Conservation (phyloP, 106 monocot species). For the Amphibolis antarctica region DNA sequence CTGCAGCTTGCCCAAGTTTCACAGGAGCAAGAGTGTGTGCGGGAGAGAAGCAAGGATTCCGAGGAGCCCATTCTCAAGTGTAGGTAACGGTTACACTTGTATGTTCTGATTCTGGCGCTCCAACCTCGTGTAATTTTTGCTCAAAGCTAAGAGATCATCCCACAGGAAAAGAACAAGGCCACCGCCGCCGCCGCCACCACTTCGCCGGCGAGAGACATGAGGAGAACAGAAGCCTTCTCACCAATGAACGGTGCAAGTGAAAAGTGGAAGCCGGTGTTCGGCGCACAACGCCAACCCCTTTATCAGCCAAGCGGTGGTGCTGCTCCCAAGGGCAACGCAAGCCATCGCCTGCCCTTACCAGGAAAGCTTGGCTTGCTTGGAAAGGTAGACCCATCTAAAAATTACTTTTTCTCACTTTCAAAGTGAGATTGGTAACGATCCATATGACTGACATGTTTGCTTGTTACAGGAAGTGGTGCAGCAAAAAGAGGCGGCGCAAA, state of each 20-base stretch:
- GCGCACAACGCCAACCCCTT: not conserved
- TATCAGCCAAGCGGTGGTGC: not conserved
- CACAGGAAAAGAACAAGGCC: slow-evolving; percentile 43
- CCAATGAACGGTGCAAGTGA: not conserved
- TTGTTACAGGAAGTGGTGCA: slow-evolving; percentile 52
- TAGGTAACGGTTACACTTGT: slow-evolving; percentile 18
- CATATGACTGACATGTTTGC: no score
- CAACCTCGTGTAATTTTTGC: no score
- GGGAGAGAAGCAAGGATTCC: slow-evolving; percentile 16
- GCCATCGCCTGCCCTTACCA: slow-evolving; percentile 5
- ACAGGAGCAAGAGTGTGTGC: slow-evolving; percentile 30
- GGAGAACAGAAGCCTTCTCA: slow-evolving; percentile 8
- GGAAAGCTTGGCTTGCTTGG: slow-evolving; percentile 10
- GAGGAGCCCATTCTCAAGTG: slow-evolving; percentile 49
- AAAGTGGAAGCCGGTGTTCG: not conserved
- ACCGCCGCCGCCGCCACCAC: slow-evolving; percentile 16
- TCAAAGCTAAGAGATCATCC: not conserved
- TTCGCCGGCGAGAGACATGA: slow-evolving; percentile 28
- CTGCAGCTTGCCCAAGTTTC: slow-evolving; percentile 28
- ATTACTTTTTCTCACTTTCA: slow-evolving; percentile 31
- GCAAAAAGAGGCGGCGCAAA: slow-evolving; percentile 76
- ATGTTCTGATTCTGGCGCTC: not conserved
- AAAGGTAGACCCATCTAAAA: slow-evolving; percentile 8
- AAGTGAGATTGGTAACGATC: no score
- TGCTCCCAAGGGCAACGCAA: not conserved